Conservation (phyloP, 495 filamentous ascomycete genomes). For the Penicillium mononematosum region DNA sequence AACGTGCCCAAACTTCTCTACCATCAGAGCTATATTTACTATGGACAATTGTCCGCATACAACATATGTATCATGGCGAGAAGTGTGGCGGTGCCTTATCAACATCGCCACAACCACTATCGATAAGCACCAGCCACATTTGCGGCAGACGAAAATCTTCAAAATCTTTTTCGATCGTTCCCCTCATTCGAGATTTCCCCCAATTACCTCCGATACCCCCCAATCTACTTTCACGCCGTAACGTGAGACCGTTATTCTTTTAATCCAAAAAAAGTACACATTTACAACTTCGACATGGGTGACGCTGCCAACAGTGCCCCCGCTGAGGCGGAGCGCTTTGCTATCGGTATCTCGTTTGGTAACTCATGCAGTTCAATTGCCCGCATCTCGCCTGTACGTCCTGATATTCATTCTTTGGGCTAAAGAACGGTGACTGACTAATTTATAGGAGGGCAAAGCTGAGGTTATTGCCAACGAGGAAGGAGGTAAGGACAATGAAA, state of each 20-base stretch:
- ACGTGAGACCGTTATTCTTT: slow-evolving; percentile 17
- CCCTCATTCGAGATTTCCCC: slow-evolving; percentile 26
- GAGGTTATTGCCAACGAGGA: slow-evolving; percentile 99
- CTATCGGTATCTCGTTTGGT: slow-evolving; percentile 96
- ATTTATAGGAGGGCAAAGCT: slow-evolving; percentile 76
- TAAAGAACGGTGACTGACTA: slow-evolving; percentile 14
- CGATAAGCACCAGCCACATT: slow-evolving; percentile 44
- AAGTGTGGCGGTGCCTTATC: slow-evolving; percentile 5
- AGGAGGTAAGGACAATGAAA: slow-evolving; percentile 63
- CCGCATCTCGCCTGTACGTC: slow-evolving; percentile 66
- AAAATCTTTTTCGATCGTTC: slow-evolving; percentile 29
- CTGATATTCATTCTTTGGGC: neutral
- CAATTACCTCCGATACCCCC: slow-evolving; percentile 21
- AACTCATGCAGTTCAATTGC: slow-evolving; percentile 98
- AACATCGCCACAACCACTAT: slow-evolving; percentile 37
- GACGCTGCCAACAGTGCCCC: slow-evolving; percentile 45
- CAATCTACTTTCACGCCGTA: slow-evolving; percentile 20
- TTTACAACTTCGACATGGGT: slow-evolving; percentile 50
- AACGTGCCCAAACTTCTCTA: neutral
- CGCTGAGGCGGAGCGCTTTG: slow-evolving; percentile 58
- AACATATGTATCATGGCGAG: too few species aligned
- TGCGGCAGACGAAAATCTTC: slow-evolving; percentile 29
- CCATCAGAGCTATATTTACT: neutral
- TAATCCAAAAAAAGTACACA: slow-evolving; percentile 15
- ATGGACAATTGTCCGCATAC: neutral